Conservation (phyloP, 352 stramenopile genomes). For the Phytopythium oedochilum region DNA sequence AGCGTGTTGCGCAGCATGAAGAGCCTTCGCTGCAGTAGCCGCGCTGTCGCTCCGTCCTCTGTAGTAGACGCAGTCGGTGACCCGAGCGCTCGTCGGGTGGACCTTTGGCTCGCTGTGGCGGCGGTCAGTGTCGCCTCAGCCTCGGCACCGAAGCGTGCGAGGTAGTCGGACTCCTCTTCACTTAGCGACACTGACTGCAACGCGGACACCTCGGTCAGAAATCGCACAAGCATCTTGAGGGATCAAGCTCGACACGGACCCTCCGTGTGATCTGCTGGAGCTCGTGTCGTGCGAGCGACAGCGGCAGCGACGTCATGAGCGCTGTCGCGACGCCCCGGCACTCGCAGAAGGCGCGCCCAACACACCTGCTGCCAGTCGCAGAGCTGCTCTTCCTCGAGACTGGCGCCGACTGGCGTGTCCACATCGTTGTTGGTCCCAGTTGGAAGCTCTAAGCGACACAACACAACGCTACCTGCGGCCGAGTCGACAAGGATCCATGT, state of each 20-base stretch:
- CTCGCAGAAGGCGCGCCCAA: conserved; percentile 41
- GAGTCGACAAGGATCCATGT: background rate
- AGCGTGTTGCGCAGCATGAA: conserved; percentile 69
- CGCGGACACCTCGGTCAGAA: no score
- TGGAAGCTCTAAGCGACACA: background rate
- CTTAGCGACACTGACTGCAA: conserved; percentile 62
- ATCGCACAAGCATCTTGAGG: background rate
- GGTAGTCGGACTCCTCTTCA: conserved; percentile 50
- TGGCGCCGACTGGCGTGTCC: conserved; percentile 8
- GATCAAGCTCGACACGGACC: conserved; percentile 14
- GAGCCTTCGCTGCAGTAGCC: conserved; percentile 49
- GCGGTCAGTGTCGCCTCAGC: conserved; percentile 31
- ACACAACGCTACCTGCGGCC: conserved; percentile 5
- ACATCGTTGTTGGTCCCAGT: background rate
- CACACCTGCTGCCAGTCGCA: conserved; percentile 16
- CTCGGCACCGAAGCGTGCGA: conserved; percentile 51
- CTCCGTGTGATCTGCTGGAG: conserved; percentile 56
- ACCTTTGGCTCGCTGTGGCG: background rate
- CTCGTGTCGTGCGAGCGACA: conserved; percentile 16
- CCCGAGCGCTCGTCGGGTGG: background rate
- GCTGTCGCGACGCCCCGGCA: conserved; percentile 25
- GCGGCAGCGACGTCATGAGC: conserved; percentile 6
- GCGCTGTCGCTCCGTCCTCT: background rate
- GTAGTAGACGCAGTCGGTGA: background rate
- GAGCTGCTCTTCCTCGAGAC: conserved; percentile 8